A percentile compares a stretch with the other conserved stretches of the same genome.
phyloP scores from a whole-genome alignment of 148 eudicot genomes.

The Amaranthus cruentus region DNA sequence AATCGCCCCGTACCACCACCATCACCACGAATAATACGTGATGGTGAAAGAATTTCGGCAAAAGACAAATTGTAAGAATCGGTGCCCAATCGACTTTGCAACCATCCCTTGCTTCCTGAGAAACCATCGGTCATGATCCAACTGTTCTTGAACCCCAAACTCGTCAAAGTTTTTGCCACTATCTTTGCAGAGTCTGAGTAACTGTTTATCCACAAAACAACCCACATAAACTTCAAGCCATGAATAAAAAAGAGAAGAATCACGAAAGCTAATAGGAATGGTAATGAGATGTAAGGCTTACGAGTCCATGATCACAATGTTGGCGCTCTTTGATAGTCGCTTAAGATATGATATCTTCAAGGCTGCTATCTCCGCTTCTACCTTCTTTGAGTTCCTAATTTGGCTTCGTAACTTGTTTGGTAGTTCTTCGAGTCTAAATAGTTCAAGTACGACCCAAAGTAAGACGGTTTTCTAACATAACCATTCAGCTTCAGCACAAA shows the following conservation, averaged over 20 bases:
- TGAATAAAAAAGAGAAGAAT: neutral
- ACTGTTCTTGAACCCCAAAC: slow-evolving; percentile 69
- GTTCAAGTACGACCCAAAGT: neutral
- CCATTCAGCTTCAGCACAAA: neutral
- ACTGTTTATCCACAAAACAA: slow-evolving; percentile 30
- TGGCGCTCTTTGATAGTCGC: slow-evolving; percentile 69
- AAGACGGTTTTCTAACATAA: neutral
- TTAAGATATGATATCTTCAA: slow-evolving; percentile 86
- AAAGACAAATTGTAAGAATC: slow-evolving; percentile 66
- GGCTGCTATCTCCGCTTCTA: slow-evolving; percentile 86
- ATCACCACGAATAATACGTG: slow-evolving; percentile 57
- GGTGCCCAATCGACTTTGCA: slow-evolving; percentile 74
- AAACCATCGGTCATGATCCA: slow-evolving; percentile 86
- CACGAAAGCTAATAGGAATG: neutral
- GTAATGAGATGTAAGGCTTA: slow-evolving; percentile 32
- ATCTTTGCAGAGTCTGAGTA: slow-evolving; percentile 75
- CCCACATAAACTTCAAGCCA: neutral
- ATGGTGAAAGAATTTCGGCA: slow-evolving; percentile 69
- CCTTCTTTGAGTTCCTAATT: slow-evolving; percentile 64
- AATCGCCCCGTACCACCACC: slow-evolving; percentile 47
- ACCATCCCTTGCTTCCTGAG: slow-evolving; percentile 88
- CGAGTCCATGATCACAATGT: slow-evolving; percentile 91
- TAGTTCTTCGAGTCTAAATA: slow-evolving; percentile 77
- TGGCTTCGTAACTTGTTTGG: slow-evolving; percentile 65
- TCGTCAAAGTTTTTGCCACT: slow-evolving; percentile 70